Percentiles rank a stretch among this genome's conserved stretches.
Conservation (phyloP, 106 monocot genomes). For the Gastrodia elata region DNA sequence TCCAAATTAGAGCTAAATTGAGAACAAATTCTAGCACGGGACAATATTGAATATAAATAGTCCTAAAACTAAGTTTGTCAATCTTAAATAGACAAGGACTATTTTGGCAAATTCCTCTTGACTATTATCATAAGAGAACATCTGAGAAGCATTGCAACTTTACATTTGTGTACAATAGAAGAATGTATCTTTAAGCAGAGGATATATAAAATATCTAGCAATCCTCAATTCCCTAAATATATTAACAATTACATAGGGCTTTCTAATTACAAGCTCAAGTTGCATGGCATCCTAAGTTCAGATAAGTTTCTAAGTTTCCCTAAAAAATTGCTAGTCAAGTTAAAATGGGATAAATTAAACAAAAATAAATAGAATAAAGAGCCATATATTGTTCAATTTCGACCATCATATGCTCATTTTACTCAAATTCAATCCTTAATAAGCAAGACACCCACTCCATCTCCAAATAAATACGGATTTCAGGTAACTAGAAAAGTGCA, state of each 20-base stretch:
- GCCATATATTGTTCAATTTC: neutral
- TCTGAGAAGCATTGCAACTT: neutral
- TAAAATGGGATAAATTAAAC: neutral
- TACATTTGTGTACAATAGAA: neutral
- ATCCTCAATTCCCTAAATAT: too few species aligned
- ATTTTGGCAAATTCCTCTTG: too few species aligned
- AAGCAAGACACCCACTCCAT: neutral
- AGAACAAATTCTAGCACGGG: too few species aligned
- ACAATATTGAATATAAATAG: too few species aligned
- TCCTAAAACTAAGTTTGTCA: too few species aligned
- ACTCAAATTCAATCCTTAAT: neutral
- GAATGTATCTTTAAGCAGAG: neutral
- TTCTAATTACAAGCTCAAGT: too few species aligned
- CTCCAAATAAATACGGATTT: neutral
- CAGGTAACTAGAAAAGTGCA: neutral
- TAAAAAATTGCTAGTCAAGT: neutral
- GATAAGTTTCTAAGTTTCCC: neutral
- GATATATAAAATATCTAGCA: neutral
- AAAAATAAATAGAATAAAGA: neutral
- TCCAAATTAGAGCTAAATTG: too few species aligned
- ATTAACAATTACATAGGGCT: too few species aligned
- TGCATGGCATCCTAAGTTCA: neutral
- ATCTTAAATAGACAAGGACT: too few species aligned
- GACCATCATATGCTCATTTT: neutral
- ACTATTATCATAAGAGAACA: neutral